Conservation (phyloP, 1,284 basidiomycete genomes). For the Vanrija humicola region DNA sequence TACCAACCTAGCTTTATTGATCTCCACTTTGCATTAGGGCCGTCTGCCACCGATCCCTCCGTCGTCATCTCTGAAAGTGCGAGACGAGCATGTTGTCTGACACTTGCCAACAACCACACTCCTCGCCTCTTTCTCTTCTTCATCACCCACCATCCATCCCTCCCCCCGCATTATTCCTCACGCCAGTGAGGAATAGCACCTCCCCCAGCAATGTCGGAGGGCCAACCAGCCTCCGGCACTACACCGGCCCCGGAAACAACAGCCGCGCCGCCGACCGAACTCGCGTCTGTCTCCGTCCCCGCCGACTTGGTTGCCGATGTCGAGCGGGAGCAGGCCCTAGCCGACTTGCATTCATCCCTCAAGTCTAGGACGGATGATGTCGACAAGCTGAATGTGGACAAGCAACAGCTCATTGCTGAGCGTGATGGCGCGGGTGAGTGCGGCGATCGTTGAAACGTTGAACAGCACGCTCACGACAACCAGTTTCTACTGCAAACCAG, state of each 20-base stretch:
- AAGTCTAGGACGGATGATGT: constrained; percentile 32
- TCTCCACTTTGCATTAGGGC: too few relatives aligned
- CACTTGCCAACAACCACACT: too few relatives aligned
- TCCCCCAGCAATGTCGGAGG: too few relatives aligned
- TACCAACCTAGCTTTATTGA: too few relatives aligned
- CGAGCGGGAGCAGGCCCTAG: constrained; percentile 44
- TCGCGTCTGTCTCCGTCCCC: constrained; percentile 6
- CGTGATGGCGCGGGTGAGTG: constrained; percentile 35
- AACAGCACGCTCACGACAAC: not conserved
- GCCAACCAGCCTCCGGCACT: constrained; percentile 3
- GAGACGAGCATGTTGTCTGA: too few relatives aligned
- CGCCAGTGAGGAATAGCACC: too few relatives aligned
- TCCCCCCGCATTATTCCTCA: too few relatives aligned
- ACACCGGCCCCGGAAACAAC: not conserved
- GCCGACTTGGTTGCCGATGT: constrained; percentile 39
- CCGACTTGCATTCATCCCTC: constrained; percentile 35
- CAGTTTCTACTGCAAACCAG: constrained; percentile 36
- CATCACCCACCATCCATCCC: too few relatives aligned
- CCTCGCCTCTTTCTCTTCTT: too few relatives aligned
- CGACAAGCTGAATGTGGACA: constrained; percentile 30
- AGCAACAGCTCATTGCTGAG: constrained; percentile 24
- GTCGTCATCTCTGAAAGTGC: too few relatives aligned
- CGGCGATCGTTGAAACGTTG: not conserved
- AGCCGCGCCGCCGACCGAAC: not conserved
- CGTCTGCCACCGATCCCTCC: too few relatives aligned